Evolutionary conservation across 1,139 yeast species (phyloP).

Genomic region (Taphrina deformans): DNA sequence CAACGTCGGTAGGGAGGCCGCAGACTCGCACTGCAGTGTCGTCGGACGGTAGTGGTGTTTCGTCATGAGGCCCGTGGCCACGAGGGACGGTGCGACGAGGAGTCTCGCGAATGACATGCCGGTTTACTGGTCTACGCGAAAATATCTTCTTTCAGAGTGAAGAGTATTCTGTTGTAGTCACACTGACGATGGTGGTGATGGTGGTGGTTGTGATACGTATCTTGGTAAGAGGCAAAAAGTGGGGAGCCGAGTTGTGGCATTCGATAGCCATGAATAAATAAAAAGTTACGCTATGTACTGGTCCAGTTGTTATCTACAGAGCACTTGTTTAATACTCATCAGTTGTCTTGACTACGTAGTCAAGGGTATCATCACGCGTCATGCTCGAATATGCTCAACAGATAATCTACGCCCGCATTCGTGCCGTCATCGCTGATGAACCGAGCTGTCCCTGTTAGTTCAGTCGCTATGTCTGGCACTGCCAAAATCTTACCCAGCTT

Average conservation of each 20-base stretch:
- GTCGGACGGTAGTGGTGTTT: not conserved
- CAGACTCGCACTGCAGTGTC: not conserved
- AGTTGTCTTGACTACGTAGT: no score
- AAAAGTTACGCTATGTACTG: not conserved
- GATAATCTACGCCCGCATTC: conserved; percentile 8
- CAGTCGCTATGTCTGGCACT: not conserved
- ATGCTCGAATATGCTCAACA: not conserved
- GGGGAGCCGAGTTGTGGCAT: conserved; percentile 8
- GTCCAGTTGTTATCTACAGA: no score
- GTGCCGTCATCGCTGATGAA: conserved; percentile 1
- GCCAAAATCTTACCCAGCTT: not conserved
- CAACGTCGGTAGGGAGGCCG: not conserved
- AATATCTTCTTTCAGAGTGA: no score
- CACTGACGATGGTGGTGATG: not conserved
- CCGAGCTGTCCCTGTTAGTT: not conserved
- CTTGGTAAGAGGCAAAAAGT: conserved; percentile 1
- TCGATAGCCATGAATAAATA: not conserved
- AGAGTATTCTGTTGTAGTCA: not conserved
- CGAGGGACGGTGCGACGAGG: conserved; percentile 23
- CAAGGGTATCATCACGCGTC: not conserved
- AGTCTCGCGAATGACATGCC: conserved; percentile 27
- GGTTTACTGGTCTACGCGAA: no score
- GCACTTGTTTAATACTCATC: no score
- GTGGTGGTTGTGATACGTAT: not conserved
- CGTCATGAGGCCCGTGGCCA: conserved; percentile 1